Evolutionary conservation across 495 filamentous ascomycete genomes (phyloP), one percentile per base, ranked within the genome.

Genomic region (Penicillium lagena): DNA sequence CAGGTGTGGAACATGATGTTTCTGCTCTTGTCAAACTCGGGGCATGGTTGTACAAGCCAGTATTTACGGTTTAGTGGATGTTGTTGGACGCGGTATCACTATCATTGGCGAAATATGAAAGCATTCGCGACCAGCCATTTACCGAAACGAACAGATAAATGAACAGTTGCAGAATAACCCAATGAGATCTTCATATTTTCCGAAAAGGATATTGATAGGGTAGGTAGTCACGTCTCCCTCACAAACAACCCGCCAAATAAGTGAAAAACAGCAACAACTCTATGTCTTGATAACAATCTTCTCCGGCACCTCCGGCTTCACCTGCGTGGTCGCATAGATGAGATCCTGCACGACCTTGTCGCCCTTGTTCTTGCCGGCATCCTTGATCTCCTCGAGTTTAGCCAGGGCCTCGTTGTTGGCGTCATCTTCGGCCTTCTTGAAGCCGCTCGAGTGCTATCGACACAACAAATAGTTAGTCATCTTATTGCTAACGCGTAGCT

Each of bases 351-450:
- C 74, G 4, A 98, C 89, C 62, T 89, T 78, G 47, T 77, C 75
- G 51, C 87, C 85, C 51, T 79, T 80, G 73, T 87, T 84, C 58
- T 83, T 76, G 29, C 89, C 91, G 13, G 87, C 81, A 29, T 70
- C 72, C 61, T 86, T 77, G 65, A 97, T 97, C 62, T 87, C 85
- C 58, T 81, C 76, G 46, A 96, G 77, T 68, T 91, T 83, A 46
- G 66, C 75, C 35, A 93, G 84, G 38, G 89, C 85, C 53, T 95
- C 87, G 67, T 82, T 81, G 59, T 80, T 79, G 44, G 90, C 89
- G 54, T 90, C 88, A 47, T 89, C 83, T 64, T 95, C 87, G 50
- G 87, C 86, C 50, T 83, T 78, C 67, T 90, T 86, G 76, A 90
- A 91, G 61, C 87, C 87, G 60, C 85, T 84, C 43, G 83, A 83